Conservation (phyloP, 192 early-diverging fungal genomes). For the Glomus cerebriforme region DNA sequence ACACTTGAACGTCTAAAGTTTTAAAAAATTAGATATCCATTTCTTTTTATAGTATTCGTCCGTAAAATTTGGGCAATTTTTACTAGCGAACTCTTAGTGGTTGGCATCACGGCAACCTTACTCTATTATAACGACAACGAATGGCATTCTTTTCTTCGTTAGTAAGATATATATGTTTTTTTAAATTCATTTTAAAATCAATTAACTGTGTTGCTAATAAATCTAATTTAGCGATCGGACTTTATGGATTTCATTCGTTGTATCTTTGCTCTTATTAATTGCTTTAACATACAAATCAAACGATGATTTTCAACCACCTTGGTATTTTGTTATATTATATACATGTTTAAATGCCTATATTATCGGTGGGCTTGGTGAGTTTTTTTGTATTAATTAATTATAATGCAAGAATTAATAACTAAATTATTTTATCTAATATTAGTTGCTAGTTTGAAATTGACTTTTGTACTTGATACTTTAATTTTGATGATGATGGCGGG, state of each 20-base stretch:
- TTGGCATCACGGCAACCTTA: not conserved
- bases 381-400: not conserved
- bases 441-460: not conserved
- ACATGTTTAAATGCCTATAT: not conserved
- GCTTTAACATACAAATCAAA: slow-evolving; percentile 29
- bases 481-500: not conserved
- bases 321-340: slow-evolving; percentile 11
- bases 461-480: slow-evolving; percentile 1
- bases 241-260: not conserved
- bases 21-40: not conserved
- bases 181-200: not conserved
- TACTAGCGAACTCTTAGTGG: not conserved
- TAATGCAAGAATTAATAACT: not conserved
- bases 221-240: not conserved
- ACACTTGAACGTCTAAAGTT: no score
- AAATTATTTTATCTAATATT: not conserved
- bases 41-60: slow-evolving; percentile 18
- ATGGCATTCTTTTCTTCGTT: not conserved
- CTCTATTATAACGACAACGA: not conserved
- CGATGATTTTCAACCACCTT: slow-evolving; percentile 31
- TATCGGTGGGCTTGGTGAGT: slow-evolving; percentile 22
- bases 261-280: not conserved
- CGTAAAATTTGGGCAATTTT: slow-evolving; percentile 24
- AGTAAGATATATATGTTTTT: not conserved
- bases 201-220: not conserved